Base-by-base conservation (phyloP, 2,329 filamentous ascomycete species). In the Fusarium denticulatum region DNA sequence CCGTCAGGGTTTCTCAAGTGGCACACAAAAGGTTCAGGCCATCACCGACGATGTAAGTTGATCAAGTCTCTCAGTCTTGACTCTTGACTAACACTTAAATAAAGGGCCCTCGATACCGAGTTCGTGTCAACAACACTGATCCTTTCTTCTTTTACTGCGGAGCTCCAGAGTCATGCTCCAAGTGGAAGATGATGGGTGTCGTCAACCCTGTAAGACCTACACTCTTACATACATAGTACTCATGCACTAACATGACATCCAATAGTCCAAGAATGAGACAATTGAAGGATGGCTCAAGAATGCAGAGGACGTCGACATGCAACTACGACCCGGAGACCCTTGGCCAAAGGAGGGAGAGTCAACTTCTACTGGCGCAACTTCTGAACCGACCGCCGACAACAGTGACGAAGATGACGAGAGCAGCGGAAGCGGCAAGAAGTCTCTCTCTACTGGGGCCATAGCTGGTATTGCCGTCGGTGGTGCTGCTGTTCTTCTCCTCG, bases 141-240 rank as follows among this genome's bases (percentile, higher is more conserved):
- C 91, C 92, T 0, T 87, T 91, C 22, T 93, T 91, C 79, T 93
- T 88, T 80, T 94, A 94, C 80, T 94, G 91, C 71, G 89, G 90
- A 1, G 92, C 92, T 0, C 86, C 89, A 0, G 87, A 85, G 2
- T 93, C 91, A 5, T 96, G 93, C 77, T 85, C 86, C 7, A 80
- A 83, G 6, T 87, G 91, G 47, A 86, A 89, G 28, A 96, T 96
- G 93, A 87, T 96, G 22, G 93, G 93, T 7, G 92, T 89, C 3
- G 91, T 96, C 74, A 96, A 95, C 77, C 88, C 91, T 12, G 88
- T 91, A 83, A 68, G 36, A 26, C n/a, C 26, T 24, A 26, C 2
- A 12, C 30, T 43, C 20, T 4, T 10, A 20, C 20, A 13, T 18
- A 30, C 9, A 15, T 34, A 8, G 30, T 15, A 15, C 20, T 26